Evolutionary conservation across 768 basidiomycete genomes (phyloP), one percentile per base, ranked within the genome.

Genomic region (Collybia nuda): DNA sequence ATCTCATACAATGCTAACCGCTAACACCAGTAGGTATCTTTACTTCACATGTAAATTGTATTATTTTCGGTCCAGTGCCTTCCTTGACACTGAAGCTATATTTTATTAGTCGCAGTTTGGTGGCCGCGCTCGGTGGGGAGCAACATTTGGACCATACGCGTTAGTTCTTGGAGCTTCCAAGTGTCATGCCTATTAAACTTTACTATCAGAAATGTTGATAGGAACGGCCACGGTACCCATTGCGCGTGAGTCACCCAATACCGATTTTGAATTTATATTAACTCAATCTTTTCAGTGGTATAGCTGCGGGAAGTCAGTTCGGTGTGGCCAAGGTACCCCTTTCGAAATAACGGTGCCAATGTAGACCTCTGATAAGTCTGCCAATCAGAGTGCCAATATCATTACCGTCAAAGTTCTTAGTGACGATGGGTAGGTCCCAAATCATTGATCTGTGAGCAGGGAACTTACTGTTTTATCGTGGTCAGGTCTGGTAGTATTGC

Each of bases 161-260:
- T 65, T 21, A 9, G 48, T 26, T 4, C n/a, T 15, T 37, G 18
- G 2, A n/a, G 22, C 23, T 26, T 18, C 21, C 2, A 26, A n/a
- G n/a, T 26, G 17, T 32, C 21, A n/a, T 21, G 2, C 24, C 17
- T 19, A 29, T 5, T 12, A n/a, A 6, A n/a, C n/a, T n/a, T 18
- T 1, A 11, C 12, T 8, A 21, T 4, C 26, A 22, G 17, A 39
- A 51, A 57, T 35, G 59, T 59, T 32, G 74, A 75, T 53, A 69
- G 68, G 15, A 61, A 71, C 53, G 74, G 73, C 19, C 73, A 74
- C 46, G 74, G 73, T 17, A 72, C 75, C 18, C 73, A 73, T 54
- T 53, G 37, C 49, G 62, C 71, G 67, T 66, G 54, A 44, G 66
- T 56, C 5, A 12, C 6, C 3, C n/a, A 5, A 3, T 21, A 17